A percentile compares a stretch with the other conserved stretches of the same genome.
These are phyloP conservation scores for Gymnopilus dilepis DNA, from an alignment of 768 basidiomycete genomes.

Conservation along the genomic window DNA sequence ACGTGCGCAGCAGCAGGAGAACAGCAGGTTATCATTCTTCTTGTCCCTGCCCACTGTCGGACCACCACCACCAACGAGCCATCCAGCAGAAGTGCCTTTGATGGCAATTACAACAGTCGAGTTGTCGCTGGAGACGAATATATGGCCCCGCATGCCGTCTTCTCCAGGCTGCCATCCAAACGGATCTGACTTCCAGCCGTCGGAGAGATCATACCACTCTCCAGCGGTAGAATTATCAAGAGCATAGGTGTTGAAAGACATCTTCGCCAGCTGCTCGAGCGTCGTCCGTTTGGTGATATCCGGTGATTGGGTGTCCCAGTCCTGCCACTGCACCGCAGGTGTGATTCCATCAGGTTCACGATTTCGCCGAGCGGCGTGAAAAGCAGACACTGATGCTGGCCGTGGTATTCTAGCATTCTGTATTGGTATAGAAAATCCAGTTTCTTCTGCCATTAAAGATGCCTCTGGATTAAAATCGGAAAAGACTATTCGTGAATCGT, in stretches of 20 bases:
- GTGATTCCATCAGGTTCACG: conserved; percentile 43
- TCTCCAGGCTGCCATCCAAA: conserved; percentile 90
- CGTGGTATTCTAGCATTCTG: conserved; percentile 45
- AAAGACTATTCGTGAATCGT: conserved; percentile 62
- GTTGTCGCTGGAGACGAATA: conserved; percentile 86
- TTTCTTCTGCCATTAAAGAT: conserved; percentile 33
- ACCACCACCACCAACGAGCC: conserved; percentile 72
- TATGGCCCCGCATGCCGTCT: conserved; percentile 92
- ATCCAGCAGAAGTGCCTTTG: conserved; percentile 90
- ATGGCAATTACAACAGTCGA: conserved; percentile 86
- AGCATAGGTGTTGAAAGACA: conserved; percentile 86
- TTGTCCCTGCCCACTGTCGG: conserved; percentile 90
- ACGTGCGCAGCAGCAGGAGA: conserved; percentile 94
- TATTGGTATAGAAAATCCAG: conserved; percentile 47
- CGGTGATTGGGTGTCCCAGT: conserved; percentile 67
- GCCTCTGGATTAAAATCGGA: conserved; percentile 46
- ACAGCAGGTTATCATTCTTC: conserved; percentile 93
- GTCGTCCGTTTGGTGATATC: conserved; percentile 76
- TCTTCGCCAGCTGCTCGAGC: conserved; percentile 81
- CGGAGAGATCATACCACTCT: conserved; percentile 75
- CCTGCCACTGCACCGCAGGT: conserved; percentile 61
- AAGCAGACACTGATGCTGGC: conserved; percentile 50
- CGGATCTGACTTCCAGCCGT: conserved; percentile 63
- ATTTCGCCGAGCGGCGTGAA: conserved; percentile 37
- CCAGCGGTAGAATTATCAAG: conserved; percentile 43